These are phyloP conservation scores for Telfairia occidentalis DNA, from an alignment of 331 rosid species.

Conservation along the genomic window DNA sequence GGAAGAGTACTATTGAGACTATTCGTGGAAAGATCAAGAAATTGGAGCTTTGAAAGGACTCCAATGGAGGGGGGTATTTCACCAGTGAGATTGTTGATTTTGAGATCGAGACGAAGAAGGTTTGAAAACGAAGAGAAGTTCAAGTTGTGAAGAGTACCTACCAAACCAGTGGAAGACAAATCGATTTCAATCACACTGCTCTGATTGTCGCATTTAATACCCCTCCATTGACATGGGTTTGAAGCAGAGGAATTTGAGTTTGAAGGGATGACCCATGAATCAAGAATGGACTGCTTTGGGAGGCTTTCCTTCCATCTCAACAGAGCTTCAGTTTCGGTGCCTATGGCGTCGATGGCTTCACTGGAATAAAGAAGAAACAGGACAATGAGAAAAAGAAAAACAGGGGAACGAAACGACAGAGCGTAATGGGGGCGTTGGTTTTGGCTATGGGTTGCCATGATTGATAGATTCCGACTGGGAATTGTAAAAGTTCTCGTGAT, in stretches of 20 bases:
- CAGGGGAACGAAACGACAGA: not conserved
- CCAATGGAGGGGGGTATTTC: conserved; percentile 27
- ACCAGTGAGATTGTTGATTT: conserved; percentile 24
- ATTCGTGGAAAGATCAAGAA: conserved; percentile 34
- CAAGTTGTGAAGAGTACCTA: conserved; percentile 13
- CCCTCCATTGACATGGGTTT: not conserved
- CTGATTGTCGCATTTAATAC: conserved; percentile 18
- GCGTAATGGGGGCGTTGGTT: not conserved
- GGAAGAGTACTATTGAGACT: conserved; percentile 33
- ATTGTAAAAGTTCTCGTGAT: not conserved
- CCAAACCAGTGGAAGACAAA: conserved; percentile 10
- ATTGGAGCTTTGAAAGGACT: conserved; percentile 17
- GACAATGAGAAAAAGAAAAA: not conserved
- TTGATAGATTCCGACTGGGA: not conserved
- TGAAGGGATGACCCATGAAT: conserved; percentile 9
- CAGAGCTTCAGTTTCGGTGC: conserved; percentile 30
- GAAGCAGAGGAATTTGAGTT: not conserved
- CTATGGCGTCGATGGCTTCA: not conserved
- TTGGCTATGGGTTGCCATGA: not conserved
- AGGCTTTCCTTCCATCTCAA: conserved; percentile 30
- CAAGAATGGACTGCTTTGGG: conserved; percentile 6
- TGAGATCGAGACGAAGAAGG: conserved; percentile 27
- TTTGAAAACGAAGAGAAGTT: conserved; percentile 19
- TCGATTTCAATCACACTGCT: conserved; percentile 7
- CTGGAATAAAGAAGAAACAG: not conserved